These are phyloP conservation scores for Trichoderma koningiopsis DNA, from an alignment of 2,329 filamentous ascomycete genomes.

Conservation along the genomic window DNA sequence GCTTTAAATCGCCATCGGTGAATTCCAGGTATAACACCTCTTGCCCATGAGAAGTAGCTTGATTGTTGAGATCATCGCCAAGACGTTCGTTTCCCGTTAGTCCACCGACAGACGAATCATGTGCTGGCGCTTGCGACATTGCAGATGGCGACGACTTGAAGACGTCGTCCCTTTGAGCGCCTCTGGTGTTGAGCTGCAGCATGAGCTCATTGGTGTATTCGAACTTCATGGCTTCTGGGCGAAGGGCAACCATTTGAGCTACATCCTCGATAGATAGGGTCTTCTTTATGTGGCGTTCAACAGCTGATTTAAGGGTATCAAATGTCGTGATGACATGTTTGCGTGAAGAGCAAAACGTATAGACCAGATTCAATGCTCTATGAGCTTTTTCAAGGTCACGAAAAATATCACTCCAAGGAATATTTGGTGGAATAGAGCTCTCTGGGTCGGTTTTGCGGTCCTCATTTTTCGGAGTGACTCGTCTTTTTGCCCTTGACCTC, in stretches of 20 bases:
- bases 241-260: slow-evolving; percentile 74
- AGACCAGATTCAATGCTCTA: slow-evolving; percentile 85
- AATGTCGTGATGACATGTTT: slow-evolving; percentile 93
- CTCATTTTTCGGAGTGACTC: background rate
- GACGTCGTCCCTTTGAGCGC: slow-evolving; percentile 64
- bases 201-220: slow-evolving; percentile 82
- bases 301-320: slow-evolving; percentile 80
- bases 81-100: slow-evolving; percentile 53
- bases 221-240: slow-evolving; percentile 80
- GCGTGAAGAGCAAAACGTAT: slow-evolving; percentile 90
- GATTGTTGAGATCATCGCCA: slow-evolving; percentile 30
- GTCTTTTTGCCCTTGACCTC: background rate
- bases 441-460: slow-evolving; percentile 21
- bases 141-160: slow-evolving; percentile 55
- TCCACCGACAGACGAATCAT: slow-evolving; percentile 60
- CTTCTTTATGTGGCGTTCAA: slow-evolving; percentile 78
- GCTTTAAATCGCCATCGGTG: slow-evolving; percentile 85
- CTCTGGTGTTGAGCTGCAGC: slow-evolving; percentile 77
- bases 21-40: slow-evolving; percentile 92
- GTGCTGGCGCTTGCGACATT: slow-evolving; percentile 52
- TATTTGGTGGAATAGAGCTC: slow-evolving; percentile 36
- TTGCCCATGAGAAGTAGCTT: slow-evolving; percentile 42
- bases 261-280: slow-evolving; percentile 75
- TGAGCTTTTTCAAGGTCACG: slow-evolving; percentile 74
- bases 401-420: slow-evolving; percentile 74